Conservation (phyloP, 1,284 basidiomycete species). For the Boletus mariae region DNA sequence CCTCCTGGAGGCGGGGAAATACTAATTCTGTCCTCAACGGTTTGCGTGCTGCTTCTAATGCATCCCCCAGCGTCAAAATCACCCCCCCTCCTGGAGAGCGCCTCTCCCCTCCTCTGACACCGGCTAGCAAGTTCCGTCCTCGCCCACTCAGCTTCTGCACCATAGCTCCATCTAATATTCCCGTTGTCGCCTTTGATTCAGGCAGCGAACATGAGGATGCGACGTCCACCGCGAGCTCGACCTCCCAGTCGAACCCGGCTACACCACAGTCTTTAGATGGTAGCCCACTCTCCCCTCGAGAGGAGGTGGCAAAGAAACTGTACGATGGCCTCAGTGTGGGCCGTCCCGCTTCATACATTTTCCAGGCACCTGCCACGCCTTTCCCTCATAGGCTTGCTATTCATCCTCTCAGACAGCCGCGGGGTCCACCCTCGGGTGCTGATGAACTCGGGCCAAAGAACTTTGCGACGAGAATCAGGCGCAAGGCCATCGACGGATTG, state of each 20-base stretch:
- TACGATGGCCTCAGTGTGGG: constrained; percentile 81
- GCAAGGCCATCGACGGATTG: constrained; percentile 75
- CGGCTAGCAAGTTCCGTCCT: constrained; percentile 54
- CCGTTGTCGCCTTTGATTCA: constrained; percentile 57
- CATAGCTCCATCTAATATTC: constrained; percentile 45
- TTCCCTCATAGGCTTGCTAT: constrained; percentile 33
- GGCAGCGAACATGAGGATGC: constrained; percentile 57
- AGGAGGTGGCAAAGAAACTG: constrained; percentile 75
- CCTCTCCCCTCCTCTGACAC: constrained; percentile 43
- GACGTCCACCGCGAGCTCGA: constrained; percentile 48
- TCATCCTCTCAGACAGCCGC: constrained; percentile 77
- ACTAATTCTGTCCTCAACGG: constrained; percentile 65
- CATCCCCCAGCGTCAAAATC: constrained; percentile 59
- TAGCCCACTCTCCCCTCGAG: constrained; percentile 64
- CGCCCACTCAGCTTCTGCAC: constrained; percentile 64
- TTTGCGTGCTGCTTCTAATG: constrained; percentile 52
- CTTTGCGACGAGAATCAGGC: constrained; percentile 78
- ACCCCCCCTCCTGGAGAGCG: constrained; percentile 67
- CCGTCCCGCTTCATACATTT: constrained; percentile 39
- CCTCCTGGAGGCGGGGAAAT: constrained; percentile 72
- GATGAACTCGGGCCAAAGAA: constrained; percentile 88
- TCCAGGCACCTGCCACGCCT: constrained; percentile 11
- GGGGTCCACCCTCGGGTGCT: constrained; percentile 79
- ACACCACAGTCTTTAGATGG: constrained; percentile 68
- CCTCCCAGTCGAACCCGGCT: constrained; percentile 59